Percentiles rank a stretch among this genome's conserved stretches.
Conservation (phyloP, 768 basidiomycete genomes). For the Boletus rex-veris region DNA sequence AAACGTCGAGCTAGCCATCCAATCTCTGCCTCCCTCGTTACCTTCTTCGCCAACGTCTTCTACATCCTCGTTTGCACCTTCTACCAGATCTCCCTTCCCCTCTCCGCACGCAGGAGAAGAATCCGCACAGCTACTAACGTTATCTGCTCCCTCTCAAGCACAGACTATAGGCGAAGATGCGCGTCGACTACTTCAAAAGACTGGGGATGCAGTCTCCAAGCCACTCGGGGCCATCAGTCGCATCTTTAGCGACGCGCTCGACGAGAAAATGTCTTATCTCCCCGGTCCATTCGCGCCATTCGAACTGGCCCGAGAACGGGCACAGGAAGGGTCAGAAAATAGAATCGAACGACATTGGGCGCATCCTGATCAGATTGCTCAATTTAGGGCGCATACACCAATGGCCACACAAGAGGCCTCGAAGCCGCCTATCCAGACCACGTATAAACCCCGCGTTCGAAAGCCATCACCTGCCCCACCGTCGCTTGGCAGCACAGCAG, state of each 20-base stretch:
- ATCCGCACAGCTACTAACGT: constrained; percentile 74
- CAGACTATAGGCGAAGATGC: constrained; percentile 60
- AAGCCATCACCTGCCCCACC: constrained; percentile 45
- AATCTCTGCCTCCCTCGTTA: constrained; percentile 37
- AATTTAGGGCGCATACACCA: constrained; percentile 32
- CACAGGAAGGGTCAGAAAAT: constrained; percentile 36
- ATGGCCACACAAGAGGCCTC: constrained; percentile 28
- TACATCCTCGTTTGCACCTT: constrained; percentile 37
- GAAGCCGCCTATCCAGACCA: constrained; percentile 48
- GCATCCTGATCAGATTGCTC: constrained; percentile 36
- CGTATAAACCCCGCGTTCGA: constrained; percentile 72
- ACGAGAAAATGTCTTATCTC: constrained; percentile 61
- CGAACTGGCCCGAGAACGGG: constrained; percentile 55
- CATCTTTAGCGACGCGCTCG: constrained; percentile 82
- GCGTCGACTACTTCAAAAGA: constrained; percentile 79
- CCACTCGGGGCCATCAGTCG: constrained; percentile 86
- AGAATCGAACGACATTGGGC: constrained; percentile 37
- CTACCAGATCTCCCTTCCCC: constrained; percentile 31
- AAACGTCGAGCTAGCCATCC: constrained; percentile 62
- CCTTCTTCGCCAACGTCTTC: constrained; percentile 33
- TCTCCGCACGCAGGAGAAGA: constrained; percentile 79
- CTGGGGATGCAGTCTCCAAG: constrained; percentile 86
- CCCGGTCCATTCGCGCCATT: constrained; percentile 70
- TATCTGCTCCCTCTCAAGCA: constrained; percentile 44
- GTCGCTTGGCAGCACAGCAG: constrained; percentile 25